A percentile compares a stretch with the other conserved stretches of the same genome.
phyloP scores from a whole-genome alignment of 2,329 filamentous ascomycete genomes.

The Fusarium mangiferae region DNA sequence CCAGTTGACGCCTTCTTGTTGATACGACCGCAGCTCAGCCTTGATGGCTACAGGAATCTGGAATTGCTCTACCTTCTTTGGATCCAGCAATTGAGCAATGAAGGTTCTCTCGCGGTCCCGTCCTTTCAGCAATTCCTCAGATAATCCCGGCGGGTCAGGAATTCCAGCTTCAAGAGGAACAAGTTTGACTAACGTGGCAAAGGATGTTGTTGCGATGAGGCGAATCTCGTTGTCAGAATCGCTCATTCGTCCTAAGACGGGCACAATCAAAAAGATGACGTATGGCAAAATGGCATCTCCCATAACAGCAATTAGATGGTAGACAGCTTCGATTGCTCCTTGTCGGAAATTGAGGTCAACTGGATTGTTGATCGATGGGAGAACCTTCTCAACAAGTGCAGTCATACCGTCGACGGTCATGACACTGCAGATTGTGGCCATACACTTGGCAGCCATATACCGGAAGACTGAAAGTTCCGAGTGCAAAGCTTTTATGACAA shows the following conservation, averaged over 20 bases:
- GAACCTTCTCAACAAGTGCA: constrained; percentile 89
- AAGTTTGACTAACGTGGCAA: constrained; percentile 95
- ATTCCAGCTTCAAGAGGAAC: constrained; percentile 97
- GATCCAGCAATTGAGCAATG: constrained; percentile 94
- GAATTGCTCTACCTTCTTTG: constrained; percentile 96
- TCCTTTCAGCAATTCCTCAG: constrained; percentile 86
- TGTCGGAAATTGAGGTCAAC: constrained; percentile 89
- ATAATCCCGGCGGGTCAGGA: constrained; percentile 92
- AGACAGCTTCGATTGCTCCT: constrained; percentile 93
- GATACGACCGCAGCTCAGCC: constrained; percentile 93
- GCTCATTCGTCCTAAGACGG: constrained; percentile 96
- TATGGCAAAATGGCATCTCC: constrained; percentile 95
- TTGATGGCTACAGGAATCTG: constrained; percentile 96
- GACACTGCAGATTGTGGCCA: constrained; percentile 96
- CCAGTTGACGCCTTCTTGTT: constrained; percentile 99
- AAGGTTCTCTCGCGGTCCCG: constrained; percentile 96
- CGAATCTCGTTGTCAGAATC: constrained; percentile 97
- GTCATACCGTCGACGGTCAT: constrained; percentile 97
- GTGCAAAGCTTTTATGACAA: constrained; percentile 87
- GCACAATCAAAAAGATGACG: constrained; percentile 98
- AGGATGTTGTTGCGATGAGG: constrained; percentile 93
- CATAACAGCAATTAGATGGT: constrained; percentile 98
- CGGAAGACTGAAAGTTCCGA: constrained; percentile 91
- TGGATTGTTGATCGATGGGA: constrained; percentile 92
- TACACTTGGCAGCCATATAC: constrained; percentile 96